phyloP scores from a whole-genome alignment of 1,284 basidiomycete genomes.

The Mycena citricolor region DNA sequence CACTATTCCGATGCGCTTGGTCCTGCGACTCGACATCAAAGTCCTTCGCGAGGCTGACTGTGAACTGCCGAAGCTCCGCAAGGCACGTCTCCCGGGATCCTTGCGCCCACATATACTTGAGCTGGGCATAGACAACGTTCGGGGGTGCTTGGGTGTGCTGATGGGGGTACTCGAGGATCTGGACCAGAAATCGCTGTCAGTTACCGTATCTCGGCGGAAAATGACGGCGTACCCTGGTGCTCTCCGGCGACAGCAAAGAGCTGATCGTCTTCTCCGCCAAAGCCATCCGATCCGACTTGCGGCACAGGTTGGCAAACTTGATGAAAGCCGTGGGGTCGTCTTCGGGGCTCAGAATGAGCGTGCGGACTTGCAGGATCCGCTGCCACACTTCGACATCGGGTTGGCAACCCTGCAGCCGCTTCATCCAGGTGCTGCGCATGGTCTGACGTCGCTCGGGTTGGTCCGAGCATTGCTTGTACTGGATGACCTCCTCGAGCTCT shows the following conservation, averaged over 20 bases:
- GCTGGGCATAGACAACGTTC: slow-evolving; percentile 94
- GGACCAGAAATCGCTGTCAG: no score
- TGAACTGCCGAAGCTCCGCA: slow-evolving; percentile 86
- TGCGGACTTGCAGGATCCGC: slow-evolving; percentile 93
- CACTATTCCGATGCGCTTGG: slow-evolving; percentile 43
- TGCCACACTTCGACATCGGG: slow-evolving; percentile 99
- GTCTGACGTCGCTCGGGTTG: slow-evolving; percentile 88
- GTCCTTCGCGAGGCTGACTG: slow-evolving; percentile 75
- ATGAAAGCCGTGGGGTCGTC: slow-evolving; percentile 98
- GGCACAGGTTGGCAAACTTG: slow-evolving; percentile 52
- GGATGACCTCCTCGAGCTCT: slow-evolving; percentile 98
- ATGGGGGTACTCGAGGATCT: no score
- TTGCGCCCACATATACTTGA: slow-evolving; percentile 94
- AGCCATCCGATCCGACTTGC: slow-evolving; percentile 59
- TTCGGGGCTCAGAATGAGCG: slow-evolving; percentile 89
- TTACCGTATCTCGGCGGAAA: no score
- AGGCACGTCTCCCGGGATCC: slow-evolving; percentile 82
- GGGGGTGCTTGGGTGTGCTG: slow-evolving; percentile 84
- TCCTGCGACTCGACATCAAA: slow-evolving; percentile 60
- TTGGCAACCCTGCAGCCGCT: slow-evolving; percentile 94
- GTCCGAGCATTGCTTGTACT: slow-evolving; percentile 92
- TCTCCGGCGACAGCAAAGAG: slow-evolving; percentile 78
- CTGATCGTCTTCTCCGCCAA: slow-evolving; percentile 98
- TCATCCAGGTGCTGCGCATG: slow-evolving; percentile 95
- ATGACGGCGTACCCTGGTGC: slow-evolving; percentile 45